Evolutionary conservation across 208 protist species (phyloP).

Genomic region (Crithidia fasciculata): DNA sequence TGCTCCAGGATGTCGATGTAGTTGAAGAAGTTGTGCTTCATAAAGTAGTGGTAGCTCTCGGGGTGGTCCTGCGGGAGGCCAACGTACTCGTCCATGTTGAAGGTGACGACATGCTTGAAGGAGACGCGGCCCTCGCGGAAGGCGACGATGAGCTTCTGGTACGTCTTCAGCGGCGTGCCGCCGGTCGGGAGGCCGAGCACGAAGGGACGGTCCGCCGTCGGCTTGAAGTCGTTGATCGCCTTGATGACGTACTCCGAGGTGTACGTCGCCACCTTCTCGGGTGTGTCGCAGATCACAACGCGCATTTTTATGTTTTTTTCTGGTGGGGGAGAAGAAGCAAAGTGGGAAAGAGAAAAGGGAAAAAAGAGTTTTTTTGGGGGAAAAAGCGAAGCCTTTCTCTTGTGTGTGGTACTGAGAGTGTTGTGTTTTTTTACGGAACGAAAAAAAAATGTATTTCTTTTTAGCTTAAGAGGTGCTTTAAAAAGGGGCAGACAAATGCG

Average conservation of each 20-base stretch:
- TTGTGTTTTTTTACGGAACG: not conserved
- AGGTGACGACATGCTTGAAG: conserved; percentile 94
- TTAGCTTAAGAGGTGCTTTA: not conserved
- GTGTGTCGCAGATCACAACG: conserved; percentile 86
- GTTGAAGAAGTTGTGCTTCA: conserved; percentile 95
- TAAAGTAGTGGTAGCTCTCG: conserved; percentile 96
- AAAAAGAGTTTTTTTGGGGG: not conserved
- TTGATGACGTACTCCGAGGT: conserved; percentile 87
- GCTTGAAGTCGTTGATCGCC: conserved; percentile 86
- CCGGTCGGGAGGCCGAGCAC: conserved; percentile 95
- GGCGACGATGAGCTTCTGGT: conserved; percentile 89
- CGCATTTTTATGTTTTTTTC: conserved; percentile 67
- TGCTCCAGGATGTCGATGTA: conserved; percentile 93
- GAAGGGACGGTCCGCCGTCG: conserved; percentile 83
- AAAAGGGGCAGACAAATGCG: too few relatives aligned
- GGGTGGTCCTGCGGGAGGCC: conserved; percentile 89
- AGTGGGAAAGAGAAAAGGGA: not conserved
- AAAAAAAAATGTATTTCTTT: conserved; percentile 2
- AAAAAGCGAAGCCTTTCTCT: not conserved
- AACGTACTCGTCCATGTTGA: conserved; percentile 98
- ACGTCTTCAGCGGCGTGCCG: conserved; percentile 86
- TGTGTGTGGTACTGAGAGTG: not conserved
- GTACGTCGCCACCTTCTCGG: conserved; percentile 73
- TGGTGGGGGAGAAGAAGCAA: not conserved
- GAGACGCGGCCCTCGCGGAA: conserved; percentile 86